These are phyloP conservation scores for Hypholoma fasciculare DNA, from an alignment of 768 basidiomycete species.

Conservation along the genomic window DNA sequence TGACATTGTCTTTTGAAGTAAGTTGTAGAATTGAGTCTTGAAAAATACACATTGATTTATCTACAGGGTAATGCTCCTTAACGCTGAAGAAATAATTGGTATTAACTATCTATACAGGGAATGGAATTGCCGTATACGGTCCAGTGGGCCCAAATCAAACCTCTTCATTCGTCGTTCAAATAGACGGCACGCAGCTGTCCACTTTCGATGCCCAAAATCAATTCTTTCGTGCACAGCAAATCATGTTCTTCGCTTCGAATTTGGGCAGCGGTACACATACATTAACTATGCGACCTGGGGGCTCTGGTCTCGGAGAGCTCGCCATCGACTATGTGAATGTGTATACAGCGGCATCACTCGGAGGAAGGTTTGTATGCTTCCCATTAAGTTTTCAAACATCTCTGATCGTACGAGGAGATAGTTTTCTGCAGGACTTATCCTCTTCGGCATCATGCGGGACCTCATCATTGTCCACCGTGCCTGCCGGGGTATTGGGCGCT, in stretches of 20 bases:
- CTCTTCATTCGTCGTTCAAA: conserved; percentile 1
- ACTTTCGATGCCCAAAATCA: conserved; percentile 11
- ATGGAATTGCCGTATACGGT: conserved; percentile 23
- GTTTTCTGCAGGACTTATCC: neutral
- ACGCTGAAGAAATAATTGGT: neutral
- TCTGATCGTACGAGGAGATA: neutral
- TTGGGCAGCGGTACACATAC: conserved; percentile 17
- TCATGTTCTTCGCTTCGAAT: conserved; percentile 17
- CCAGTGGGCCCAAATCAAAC: conserved; percentile 1
- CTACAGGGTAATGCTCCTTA: neutral
- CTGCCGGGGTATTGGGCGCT: too few species aligned
- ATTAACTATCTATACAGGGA: conserved; percentile 22
- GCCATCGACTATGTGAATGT: conserved; percentile 24
- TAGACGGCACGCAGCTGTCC: conserved; percentile 4
- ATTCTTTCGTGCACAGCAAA: conserved; percentile 13
- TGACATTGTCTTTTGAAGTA: neutral
- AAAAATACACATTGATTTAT: neutral
- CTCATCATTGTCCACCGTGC: too few species aligned
- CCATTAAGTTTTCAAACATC: neutral
- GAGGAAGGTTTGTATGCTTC: conserved; percentile 18
- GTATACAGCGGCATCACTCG: conserved; percentile 20
- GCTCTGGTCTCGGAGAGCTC: conserved; percentile 6
- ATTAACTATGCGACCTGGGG: neutral
- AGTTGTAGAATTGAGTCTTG: neutral
- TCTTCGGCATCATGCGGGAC: too few species aligned